Evolutionary conservation across 768 basidiomycete genomes (phyloP), one percentile per base, ranked within the genome.

Genomic region (Gyrodon lividus): DNA sequence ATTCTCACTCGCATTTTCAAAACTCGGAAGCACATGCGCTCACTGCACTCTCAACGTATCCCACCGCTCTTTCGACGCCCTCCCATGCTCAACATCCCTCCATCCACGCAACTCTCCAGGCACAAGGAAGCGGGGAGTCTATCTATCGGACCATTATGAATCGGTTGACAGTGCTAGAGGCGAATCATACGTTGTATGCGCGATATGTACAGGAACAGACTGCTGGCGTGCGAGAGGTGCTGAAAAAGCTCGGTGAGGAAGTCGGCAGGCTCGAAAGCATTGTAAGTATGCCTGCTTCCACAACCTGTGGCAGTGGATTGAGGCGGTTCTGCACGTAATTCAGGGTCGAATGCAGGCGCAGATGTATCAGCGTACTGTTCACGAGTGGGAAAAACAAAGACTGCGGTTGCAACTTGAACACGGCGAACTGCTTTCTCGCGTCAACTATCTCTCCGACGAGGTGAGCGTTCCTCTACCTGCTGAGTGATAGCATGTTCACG

Each of bases 91-190:
- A 51, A 31, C 56, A 54, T 35, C 41, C 47, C 5, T 30, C 48
- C 4, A 14, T 43, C 2, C 58, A 59, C 10, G 19, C 40, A 9
- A 31, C 13, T 3, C n/a, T 31, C 5, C 64, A 66, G 9, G 10
- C 44, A 22, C 46, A 40, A 10, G 57, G 66, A 50, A 43, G 59
- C 12, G 91, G 90, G 20, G 97, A 99, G 66, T 95, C 92, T 2
- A 94, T 99, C 57, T 98, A 97, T 61, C 87, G 93, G 7, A 91
- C 87, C 12, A 99, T 98, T 59, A 95, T 95, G 84, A 96, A 97
- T 59, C 86, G 94, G 6, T 77, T 99, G 10, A 81, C 82, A 2
- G 81, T 83, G 6, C 78, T 98, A 13, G 95, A 98, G 68, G 79
- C 80, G 8, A 97, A 95, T 59, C 88, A 93, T 43, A 91, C 91